Evolutionary conservation across 75 land plant genomes (phyloP).

Genomic region (Pinus tabuliformis): DNA sequence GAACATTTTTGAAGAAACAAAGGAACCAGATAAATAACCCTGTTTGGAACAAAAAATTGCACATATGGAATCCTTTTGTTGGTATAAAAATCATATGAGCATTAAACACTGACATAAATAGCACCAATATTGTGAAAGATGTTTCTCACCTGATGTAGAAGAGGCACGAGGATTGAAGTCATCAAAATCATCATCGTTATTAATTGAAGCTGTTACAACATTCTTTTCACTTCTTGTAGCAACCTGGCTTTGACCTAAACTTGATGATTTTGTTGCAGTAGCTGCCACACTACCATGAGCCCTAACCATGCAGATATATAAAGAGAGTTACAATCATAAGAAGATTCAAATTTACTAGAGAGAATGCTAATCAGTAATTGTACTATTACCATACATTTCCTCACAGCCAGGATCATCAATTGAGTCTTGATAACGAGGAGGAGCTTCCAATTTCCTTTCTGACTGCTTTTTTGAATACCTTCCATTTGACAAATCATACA

Average conservation of each 20-base stretch:
- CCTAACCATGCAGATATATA: constrained; percentile 19
- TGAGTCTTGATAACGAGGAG: neutral
- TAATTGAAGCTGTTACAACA: constrained; percentile 8
- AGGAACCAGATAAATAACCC: too few relatives aligned
- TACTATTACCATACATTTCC: neutral
- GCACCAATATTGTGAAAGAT: neutral
- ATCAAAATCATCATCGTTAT: constrained; percentile 51
- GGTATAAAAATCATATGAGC: too few relatives aligned
- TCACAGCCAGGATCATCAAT: neutral
- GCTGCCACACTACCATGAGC: constrained; percentile 14
- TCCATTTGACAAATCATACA: neutral
- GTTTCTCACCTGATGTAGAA: constrained; percentile 46
- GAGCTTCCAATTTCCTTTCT: neutral
- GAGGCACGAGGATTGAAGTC: constrained; percentile 77
- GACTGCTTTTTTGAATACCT: neutral
- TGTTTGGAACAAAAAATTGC: too few relatives aligned
- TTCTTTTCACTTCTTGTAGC: too few relatives aligned
- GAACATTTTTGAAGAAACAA: too few relatives aligned
- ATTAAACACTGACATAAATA: neutral
- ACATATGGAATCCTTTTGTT: too few relatives aligned
- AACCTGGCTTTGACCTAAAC: neutral
- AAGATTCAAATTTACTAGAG: neutral
- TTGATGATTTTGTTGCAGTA: constrained; percentile 15
- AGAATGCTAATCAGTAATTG: too few relatives aligned
- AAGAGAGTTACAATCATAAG: neutral